Evolutionary conservation across 305 asterid species (phyloP), one percentile per base, ranked within the genome.

Genomic region (Plantago lanceolata): DNA sequence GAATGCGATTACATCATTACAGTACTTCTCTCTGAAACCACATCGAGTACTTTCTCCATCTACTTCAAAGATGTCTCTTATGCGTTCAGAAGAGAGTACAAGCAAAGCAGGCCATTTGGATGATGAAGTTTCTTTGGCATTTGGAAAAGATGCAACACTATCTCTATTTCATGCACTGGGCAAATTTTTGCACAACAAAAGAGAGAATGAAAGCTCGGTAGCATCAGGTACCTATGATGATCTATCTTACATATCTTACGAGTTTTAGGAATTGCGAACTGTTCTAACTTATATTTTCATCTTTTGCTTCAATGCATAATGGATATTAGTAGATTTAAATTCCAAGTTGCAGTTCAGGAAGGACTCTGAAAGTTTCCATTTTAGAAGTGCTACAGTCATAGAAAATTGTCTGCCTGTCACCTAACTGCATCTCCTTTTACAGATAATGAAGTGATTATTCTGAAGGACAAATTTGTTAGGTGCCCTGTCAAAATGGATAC

Each of bases 131-230:
- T 66, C 65, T 49, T 74, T 84, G 61, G 78, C 92, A 72, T 87
- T 87, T 72, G 98, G 98, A 58, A 89, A 90, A 77, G 98, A 92
- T 78, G 95, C 84, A 48, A 85, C 85, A 12, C 80, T 92, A 47
- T 92, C 97, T 44, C 66, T 90, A 37, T 86, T 91, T 72, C 96
- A 92, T 71, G 98, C 97, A 66, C 63, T 89, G 79, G 98, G 98
- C 26, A 92, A 92, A 73, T 92, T 92, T 80, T 76, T 92, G 81
- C 97, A 92, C 84, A 92, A 92, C 79, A 92, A 92, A 80, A 83
- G 97, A 45, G 94, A 89, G 62, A 65, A 70, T 68, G 91, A 68
- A 70, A 70, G 53, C 66, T 48, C 67, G 75, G 70, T 47, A 63
- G 63, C 76, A 56, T 66, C 93, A 82, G 98, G 95, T 87, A 84